phyloP scores from a whole-genome alignment of 148 eudicot species.

The Chenopodium suecicum region DNA sequence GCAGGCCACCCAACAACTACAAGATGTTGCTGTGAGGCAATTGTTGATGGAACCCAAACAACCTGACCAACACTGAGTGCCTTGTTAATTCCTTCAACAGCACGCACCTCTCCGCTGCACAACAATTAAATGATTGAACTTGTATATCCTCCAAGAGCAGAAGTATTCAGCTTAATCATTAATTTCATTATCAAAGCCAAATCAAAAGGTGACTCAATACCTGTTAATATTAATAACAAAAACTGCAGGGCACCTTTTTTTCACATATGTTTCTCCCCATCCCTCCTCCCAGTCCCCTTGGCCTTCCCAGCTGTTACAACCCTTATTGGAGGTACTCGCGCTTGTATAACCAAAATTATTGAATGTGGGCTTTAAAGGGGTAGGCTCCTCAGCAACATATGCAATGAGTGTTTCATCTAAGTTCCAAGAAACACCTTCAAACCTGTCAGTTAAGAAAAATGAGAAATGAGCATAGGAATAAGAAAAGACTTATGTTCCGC shows the following conservation, averaged over 20 bases:
- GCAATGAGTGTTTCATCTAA: slow-evolving; percentile 77
- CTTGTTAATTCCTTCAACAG: slow-evolving; percentile 55
- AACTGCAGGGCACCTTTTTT: slow-evolving; percentile 74
- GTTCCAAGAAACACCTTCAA: slow-evolving; percentile 94
- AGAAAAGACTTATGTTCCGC: no score
- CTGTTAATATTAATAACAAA: slow-evolving; percentile 72
- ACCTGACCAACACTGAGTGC: slow-evolving; percentile 83
- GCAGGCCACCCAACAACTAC: slow-evolving; percentile 90
- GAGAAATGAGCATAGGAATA: slow-evolving; percentile 1
- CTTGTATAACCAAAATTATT: slow-evolving; percentile 51
- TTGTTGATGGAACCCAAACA: slow-evolving; percentile 69
- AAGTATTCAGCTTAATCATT: neutral
- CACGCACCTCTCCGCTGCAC: slow-evolving; percentile 76
- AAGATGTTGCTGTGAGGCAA: slow-evolving; percentile 48
- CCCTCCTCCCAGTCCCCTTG: slow-evolving; percentile 84
- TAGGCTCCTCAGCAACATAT: slow-evolving; percentile 89
- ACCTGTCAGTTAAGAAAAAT: slow-evolving; percentile 42
- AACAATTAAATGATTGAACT: neutral
- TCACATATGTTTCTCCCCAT: slow-evolving; percentile 89
- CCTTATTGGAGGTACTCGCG: slow-evolving; percentile 50
- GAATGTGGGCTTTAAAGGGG: slow-evolving; percentile 58
- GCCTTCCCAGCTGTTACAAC: slow-evolving; percentile 80
- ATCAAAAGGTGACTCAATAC: slow-evolving; percentile 35
- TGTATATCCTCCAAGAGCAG: neutral
- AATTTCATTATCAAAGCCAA: neutral